Conservation (phyloP, 208 protist species). For the Tritrichomonas musculus region DNA sequence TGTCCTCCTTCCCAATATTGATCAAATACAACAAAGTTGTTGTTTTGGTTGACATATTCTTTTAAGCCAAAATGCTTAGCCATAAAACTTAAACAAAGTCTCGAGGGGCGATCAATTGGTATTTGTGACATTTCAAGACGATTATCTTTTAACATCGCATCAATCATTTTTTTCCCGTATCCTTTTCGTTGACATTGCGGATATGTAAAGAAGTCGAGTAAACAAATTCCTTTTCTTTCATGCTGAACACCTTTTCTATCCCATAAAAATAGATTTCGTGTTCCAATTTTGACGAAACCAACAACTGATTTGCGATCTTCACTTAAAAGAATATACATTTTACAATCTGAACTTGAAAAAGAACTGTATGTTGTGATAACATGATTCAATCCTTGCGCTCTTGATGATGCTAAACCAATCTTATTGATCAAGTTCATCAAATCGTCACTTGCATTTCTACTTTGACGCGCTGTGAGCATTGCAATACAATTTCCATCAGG, state of each 20-base stretch:
- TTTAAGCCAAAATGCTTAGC: neutral
- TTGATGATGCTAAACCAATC: neutral
- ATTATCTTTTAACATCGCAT: neutral
- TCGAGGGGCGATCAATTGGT: neutral
- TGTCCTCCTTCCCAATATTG: neutral
- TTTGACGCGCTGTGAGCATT: neutral
- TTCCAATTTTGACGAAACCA: neutral
- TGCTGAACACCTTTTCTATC: neutral
- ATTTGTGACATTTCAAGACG: neutral
- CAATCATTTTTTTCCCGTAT: neutral
- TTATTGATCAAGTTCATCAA: neutral
- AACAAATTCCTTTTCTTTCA: neutral
- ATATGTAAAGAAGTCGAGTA: neutral
- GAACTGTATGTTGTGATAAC: neutral
- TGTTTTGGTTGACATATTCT: neutral
- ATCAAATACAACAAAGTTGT: constrained; percentile 30
- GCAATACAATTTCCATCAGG: neutral
- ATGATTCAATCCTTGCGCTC: neutral
- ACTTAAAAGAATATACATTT: neutral
- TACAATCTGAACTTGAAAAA: neutral
- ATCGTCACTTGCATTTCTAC: neutral
- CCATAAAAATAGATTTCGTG: neutral
- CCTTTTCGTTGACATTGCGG: neutral
- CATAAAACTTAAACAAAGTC: neutral
- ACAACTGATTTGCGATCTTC: neutral